A percentile compares a stretch with the other conserved stretches of the same genome.
These are phyloP conservation scores for Lagenidium sp. DNA, from an alignment of 352 stramenopile species.

Conservation along the genomic window DNA sequence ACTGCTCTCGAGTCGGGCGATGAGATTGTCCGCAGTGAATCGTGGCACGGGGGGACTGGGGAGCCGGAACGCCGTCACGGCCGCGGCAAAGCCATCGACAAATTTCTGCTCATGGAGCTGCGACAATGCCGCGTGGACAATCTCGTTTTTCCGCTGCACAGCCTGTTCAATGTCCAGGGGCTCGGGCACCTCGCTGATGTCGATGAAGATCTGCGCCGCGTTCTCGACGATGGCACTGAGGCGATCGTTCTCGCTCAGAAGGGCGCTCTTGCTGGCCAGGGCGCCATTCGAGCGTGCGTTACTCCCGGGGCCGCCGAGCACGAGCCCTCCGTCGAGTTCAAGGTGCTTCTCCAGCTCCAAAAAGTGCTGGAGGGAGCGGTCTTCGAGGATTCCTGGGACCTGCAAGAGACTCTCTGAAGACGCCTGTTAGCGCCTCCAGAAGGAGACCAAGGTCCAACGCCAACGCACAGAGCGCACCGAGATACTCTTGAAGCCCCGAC, in stretches of 20 bases:
- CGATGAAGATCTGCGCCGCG: conserved; percentile 69
- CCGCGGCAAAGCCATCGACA: conserved; percentile 34
- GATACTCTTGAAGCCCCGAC: conserved; percentile 60
- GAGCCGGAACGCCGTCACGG: conserved; percentile 34
- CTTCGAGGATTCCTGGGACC: conserved; percentile 64
- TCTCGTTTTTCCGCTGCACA: conserved; percentile 70
- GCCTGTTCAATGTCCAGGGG: conserved; percentile 70
- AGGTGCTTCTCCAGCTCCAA: conserved; percentile 75
- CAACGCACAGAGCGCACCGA: conserved; percentile 23
- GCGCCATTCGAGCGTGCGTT: conserved; percentile 30
- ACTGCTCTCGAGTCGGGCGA: conserved; percentile 41
- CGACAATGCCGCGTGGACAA: conserved; percentile 37
- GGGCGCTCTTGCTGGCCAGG: conserved; percentile 35
- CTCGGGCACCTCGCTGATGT: conserved; percentile 75
- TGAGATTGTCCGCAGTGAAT: conserved; percentile 26
- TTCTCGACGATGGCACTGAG: conserved; percentile 72
- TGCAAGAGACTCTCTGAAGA: conserved; percentile 39
- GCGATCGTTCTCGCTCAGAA: conserved; percentile 67
- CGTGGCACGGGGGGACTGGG: conserved; percentile 13
- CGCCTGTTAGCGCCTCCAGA: neutral
- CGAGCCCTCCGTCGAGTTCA: conserved; percentile 42
- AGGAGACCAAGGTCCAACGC: neutral
- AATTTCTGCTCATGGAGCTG: conserved; percentile 46
- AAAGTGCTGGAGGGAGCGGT: conserved; percentile 70
- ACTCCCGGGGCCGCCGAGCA: conserved; percentile 16